Percentiles rank a stretch among this genome's conserved stretches.
phyloP scores from a whole-genome alignment of 805 yeast genomes.

The Ogataea corticis region DNA sequence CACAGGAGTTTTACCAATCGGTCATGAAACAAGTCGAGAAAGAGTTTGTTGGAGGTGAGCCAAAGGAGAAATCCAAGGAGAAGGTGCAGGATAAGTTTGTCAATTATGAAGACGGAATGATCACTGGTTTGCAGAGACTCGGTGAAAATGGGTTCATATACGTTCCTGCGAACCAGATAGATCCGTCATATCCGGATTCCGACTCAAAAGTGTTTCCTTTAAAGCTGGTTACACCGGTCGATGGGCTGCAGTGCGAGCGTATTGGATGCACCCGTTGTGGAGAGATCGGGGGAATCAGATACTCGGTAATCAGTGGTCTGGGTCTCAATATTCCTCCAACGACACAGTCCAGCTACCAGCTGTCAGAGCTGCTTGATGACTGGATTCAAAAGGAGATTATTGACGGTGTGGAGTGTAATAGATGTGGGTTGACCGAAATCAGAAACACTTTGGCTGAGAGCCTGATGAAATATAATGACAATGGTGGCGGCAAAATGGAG shows the following conservation, averaged over 20 bases:
- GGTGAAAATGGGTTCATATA: constrained; percentile 65
- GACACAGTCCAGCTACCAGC: constrained; percentile 41
- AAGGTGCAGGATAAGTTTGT: constrained; percentile 30
- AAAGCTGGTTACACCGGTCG: constrained; percentile 81
- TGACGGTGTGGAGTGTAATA: constrained; percentile 91
- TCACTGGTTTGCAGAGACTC: constrained; percentile 43
- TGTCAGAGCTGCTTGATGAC: constrained; percentile 56
- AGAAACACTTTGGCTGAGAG: constrained; percentile 47
- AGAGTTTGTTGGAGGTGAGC: constrained; percentile 40
- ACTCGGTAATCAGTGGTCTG: constrained; percentile 73
- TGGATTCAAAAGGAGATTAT: constrained; percentile 84
- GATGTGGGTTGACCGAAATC: constrained; percentile 78
- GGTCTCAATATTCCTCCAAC: constrained; percentile 65
- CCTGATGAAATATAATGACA: constrained; percentile 26
- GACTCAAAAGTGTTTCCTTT: constrained; percentile 49
- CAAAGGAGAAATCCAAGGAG: constrained; percentile 20
- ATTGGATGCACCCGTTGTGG: constrained; percentile 91
- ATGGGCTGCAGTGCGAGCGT: constrained; percentile 84
- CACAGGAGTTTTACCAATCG: constrained; percentile 91
- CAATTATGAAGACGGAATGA: constrained; percentile 30
- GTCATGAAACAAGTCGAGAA: constrained; percentile 66
- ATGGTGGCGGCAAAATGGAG: constrained; percentile 19
- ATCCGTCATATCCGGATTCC: constrained; percentile 57
- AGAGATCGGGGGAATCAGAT: constrained; percentile 89
- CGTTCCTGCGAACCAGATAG: constrained; percentile 75